A percentile compares a stretch with the other conserved stretches of the same genome.
These are phyloP conservation scores for Wickerhamiella australiensis DNA, from an alignment of 805 yeast genomes.

Conservation along the genomic window DNA sequence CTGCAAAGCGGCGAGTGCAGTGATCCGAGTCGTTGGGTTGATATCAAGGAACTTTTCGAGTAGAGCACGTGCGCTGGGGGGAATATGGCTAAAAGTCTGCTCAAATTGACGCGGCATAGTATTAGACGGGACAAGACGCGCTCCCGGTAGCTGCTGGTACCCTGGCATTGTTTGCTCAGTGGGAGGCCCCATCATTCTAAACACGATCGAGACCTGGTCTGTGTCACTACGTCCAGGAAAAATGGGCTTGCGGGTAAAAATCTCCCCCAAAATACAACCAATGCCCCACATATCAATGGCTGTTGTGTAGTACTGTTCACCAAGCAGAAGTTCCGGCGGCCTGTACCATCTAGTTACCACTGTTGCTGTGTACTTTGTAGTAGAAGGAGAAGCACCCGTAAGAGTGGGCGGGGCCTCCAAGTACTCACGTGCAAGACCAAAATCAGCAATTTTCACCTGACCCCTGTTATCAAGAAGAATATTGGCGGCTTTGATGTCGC, in stretches of 20 bases:
- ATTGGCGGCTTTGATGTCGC: constrained; percentile 96
- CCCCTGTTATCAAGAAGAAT: constrained; percentile 70
- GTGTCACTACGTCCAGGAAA: constrained; percentile 74
- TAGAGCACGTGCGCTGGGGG: constrained; percentile 27
- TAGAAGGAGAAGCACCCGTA: constrained; percentile 34
- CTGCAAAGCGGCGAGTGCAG: constrained; percentile 65
- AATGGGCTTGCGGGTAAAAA: constrained; percentile 70
- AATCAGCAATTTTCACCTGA: constrained; percentile 80
- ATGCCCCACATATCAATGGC: constrained; percentile 97
- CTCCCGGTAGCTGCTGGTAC: constrained; percentile 43
- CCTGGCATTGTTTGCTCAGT: constrained; percentile 47
- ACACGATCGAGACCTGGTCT: constrained; percentile 76
- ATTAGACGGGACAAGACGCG: constrained; percentile 18
- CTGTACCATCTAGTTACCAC: constrained; percentile 98
- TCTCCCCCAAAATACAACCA: constrained; percentile 91
- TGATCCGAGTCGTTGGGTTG: constrained; percentile 61
- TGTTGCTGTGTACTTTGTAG: constrained; percentile 40
- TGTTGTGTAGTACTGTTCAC: constrained; percentile 76
- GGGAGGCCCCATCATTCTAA: constrained; percentile 75
- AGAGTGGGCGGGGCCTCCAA: constrained; percentile 48
- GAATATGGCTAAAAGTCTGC: constrained; percentile 27
- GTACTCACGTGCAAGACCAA: constrained; percentile 77
- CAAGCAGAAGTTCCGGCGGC: constrained; percentile 84
- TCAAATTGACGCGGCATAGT: constrained; percentile 31
- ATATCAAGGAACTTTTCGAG: constrained; percentile 50